phyloP scores from a whole-genome alignment of 768 basidiomycete species.

The Chlorophyllum brunneum region DNA sequence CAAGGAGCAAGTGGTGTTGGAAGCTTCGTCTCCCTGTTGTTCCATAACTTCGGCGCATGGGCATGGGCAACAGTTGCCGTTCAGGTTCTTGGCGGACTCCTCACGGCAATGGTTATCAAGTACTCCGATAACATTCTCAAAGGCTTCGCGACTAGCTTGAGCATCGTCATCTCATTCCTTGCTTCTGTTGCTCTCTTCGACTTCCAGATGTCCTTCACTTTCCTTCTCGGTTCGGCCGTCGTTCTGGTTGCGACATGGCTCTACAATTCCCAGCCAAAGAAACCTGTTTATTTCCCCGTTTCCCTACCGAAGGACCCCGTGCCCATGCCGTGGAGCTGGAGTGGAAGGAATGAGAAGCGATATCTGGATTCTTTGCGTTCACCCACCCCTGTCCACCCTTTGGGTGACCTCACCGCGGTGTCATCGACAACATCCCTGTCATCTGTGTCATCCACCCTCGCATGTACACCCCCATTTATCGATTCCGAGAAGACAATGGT shows the following conservation, averaged over 20 bases:
- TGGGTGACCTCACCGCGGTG: conserved; percentile 21
- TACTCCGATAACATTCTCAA: conserved; percentile 90
- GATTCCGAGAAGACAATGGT: conserved; percentile 21
- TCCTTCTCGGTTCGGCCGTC: conserved; percentile 77
- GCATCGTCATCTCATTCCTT: conserved; percentile 92
- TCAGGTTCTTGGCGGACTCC: conserved; percentile 87
- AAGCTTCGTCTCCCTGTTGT: conserved; percentile 50
- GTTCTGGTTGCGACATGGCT: conserved; percentile 90
- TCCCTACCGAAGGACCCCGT: conserved; percentile 12
- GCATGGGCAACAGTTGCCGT: conserved; percentile 88
- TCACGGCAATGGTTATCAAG: conserved; percentile 93
- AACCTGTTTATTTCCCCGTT: conserved; percentile 7
- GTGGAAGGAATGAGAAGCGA: conserved; percentile 24
- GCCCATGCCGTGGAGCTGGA: conserved; percentile 15
- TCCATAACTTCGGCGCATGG: conserved; percentile 85
- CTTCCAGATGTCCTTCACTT: conserved; percentile 82
- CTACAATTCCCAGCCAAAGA: conserved; percentile 68
- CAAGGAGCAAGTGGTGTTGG: conserved; percentile 22
- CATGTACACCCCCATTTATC: conserved; percentile 18
- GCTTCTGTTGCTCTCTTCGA: conserved; percentile 88
- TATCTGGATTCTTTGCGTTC: conserved; percentile 17
- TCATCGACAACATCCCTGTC: conserved; percentile 30
- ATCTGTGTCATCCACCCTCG: conserved; percentile 23
- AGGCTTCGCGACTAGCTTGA: conserved; percentile 93
- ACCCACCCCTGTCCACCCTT: conserved; percentile 15